Evolutionary conservation across 495 filamentous ascomycete species (phyloP), one percentile per base, ranked within the genome.

Genomic region (Alectoria sarmentosa): DNA sequence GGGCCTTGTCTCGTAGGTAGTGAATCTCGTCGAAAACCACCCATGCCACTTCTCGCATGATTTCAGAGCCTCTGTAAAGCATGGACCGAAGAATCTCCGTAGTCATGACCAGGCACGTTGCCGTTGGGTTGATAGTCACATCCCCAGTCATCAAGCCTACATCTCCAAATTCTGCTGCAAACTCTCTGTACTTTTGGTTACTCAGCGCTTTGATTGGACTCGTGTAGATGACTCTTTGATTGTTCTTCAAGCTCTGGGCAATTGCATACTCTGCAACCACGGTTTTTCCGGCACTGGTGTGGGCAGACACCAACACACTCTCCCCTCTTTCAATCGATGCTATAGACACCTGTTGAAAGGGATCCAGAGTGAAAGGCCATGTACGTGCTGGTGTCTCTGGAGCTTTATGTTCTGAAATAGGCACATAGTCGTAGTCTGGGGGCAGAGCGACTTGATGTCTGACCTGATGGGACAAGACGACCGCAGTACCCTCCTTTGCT

Each of bases 61-160:
- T 96, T 76, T 98, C 94, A 6, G 94, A 98, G 64, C 94, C 94
- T 71, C 93, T 85, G 73, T 98, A 98, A 74, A 98, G 76, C 94
- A 98, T 98, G 9, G 94, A 98, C 56, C 94, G 87, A 69, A 98
- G 77, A 90, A 98, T 98, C 82, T 98, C 94, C 11, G 94, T 98
- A 5, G 94, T 98, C 94, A 98, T 98, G 69, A 98, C 94, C 62
- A 98, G 83, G 76, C 94, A 98, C 46, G 91, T 96, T 49, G 94
- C 94, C 3, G 94, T 97, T 42, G 95, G 95, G 71, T 98, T 98
- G 77, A 98, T 98, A 36, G 94, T 98, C 64, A 95, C 95, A 83
- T 98, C 94, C 69, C 94, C 94, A 5, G 94, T 98, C 94, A 98
- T 98, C 65, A 98, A 80, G 42, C 94, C 94, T 63, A 96, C 94